These are phyloP conservation scores for Kodamaea sagamina DNA, from an alignment of 805 yeast genomes.

Conservation along the genomic window DNA sequence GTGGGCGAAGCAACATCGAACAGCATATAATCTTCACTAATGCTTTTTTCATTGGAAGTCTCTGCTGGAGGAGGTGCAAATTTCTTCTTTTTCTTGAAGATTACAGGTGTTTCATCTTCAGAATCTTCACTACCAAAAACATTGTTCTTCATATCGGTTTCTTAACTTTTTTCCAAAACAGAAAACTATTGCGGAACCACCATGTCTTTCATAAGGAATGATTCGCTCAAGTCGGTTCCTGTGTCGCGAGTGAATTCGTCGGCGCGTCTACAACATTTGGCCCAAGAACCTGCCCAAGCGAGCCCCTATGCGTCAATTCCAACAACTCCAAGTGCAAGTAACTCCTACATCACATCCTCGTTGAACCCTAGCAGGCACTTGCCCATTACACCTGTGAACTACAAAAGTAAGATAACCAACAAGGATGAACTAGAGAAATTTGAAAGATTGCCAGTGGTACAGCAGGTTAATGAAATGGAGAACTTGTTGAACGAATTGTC, in stretches of 20 bases:
- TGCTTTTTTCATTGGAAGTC: neutral
- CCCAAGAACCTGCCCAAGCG: constrained; percentile 22
- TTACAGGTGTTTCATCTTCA: constrained; percentile 26
- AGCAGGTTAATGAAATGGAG: constrained; percentile 35
- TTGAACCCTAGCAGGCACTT: constrained; percentile 38
- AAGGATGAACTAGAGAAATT: constrained; percentile 29
- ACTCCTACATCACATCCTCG: constrained; percentile 36
- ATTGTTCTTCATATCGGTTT: constrained; percentile 9
- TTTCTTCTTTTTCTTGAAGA: constrained; percentile 22
- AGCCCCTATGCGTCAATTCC: constrained; percentile 26
- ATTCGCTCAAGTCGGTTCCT: constrained; percentile 35
- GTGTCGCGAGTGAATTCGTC: constrained; percentile 40
- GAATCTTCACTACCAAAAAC: constrained; percentile 17
- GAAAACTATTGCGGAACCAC: neutral
- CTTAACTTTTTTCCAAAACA: neutral
- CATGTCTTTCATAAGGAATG: constrained; percentile 29
- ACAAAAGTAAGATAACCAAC: constrained; percentile 19
- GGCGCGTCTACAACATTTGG: constrained; percentile 30
- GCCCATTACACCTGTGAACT: constrained; percentile 24
- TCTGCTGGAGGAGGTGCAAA: constrained; percentile 1
- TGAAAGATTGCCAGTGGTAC: constrained; percentile 36
- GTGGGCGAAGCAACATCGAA: neutral
- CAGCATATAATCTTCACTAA: constrained; percentile 4
- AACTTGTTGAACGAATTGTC: constrained; percentile 28
- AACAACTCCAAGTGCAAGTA: constrained; percentile 22